These are phyloP conservation scores for Paraleonurus japonicus DNA, from an alignment of 257 asterid genomes.

Conservation along the genomic window DNA sequence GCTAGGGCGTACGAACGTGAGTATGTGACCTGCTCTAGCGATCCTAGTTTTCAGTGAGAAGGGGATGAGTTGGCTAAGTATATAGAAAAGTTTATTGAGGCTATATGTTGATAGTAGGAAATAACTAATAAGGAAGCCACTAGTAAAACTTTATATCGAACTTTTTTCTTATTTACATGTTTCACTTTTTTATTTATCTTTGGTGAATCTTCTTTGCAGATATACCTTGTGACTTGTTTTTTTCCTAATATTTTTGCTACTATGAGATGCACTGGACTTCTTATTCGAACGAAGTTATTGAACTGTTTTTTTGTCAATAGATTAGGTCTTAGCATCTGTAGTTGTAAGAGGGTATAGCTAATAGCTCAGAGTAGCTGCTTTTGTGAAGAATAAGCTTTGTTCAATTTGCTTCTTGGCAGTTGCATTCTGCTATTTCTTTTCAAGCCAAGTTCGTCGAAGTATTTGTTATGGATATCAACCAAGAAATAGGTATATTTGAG, in stretches of 20 bases:
- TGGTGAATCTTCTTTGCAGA: not conserved
- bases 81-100: not conserved
- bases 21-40: conserved; percentile 2
- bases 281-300: not conserved
- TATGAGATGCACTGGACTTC: not conserved
- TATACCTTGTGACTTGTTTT: conserved; percentile 2
- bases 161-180: not conserved
- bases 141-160: not conserved
- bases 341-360: not conserved
- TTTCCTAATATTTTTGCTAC: not conserved
- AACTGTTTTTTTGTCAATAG: not conserved
- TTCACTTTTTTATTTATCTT: not conserved
- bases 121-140: conserved; percentile 7
- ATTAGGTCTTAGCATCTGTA: conserved; percentile 2
- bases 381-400: conserved; percentile 17
- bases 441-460: conserved; percentile 75
- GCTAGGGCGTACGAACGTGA: conserved; percentile 11
- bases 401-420: conserved; percentile 53
- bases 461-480: conserved; percentile 87
- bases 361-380: not conserved
- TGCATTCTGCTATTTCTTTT: conserved; percentile 76
- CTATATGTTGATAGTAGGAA: not conserved
- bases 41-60: not conserved
- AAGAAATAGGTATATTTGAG: conserved; percentile 67
- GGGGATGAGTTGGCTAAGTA: not conserved